These are phyloP conservation scores for Porphyra umbilicalis DNA, from an alignment of 31 red algal species.

Conservation along the genomic window DNA sequence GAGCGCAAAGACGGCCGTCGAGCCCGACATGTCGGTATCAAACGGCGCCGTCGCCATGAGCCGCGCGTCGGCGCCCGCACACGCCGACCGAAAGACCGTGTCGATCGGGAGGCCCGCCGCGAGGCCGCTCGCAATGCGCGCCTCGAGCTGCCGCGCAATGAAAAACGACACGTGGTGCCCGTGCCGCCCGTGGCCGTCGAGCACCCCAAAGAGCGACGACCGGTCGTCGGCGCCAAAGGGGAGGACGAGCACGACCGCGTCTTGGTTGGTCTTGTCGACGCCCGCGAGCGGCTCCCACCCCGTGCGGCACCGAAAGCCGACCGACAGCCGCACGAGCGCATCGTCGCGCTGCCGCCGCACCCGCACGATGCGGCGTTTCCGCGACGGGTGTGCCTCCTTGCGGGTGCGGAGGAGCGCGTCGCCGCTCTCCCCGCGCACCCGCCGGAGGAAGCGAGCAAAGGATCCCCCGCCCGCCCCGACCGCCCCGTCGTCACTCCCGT, in stretches of 20 bases:
- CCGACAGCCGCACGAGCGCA: slow-evolving; percentile 24
- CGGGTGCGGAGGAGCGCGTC: not conserved
- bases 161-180: slow-evolving; percentile 47
- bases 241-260: slow-evolving; percentile 42
- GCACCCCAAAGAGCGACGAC: slow-evolving; percentile 56
- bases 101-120: slow-evolving; percentile 17
- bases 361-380: slow-evolving; percentile 43
- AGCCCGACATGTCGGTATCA: slow-evolving; percentile 54
- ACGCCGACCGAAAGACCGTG: slow-evolving; percentile 11
- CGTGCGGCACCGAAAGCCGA: slow-evolving; percentile 57
- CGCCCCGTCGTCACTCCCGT: not conserved
- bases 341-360: slow-evolving; percentile 36
- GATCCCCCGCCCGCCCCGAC: not conserved
- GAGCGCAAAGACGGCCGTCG: slow-evolving; percentile 43
- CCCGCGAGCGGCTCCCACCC: slow-evolving; percentile 53
- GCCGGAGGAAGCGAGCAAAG: not conserved
- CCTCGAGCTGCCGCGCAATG: slow-evolving; percentile 16
- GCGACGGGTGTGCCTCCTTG: slow-evolving; percentile 30
- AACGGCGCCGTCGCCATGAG: slow-evolving; percentile 10
- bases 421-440: not conserved
- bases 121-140: slow-evolving; percentile 13
- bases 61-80: slow-evolving; percentile 18
- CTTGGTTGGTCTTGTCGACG: slow-evolving; percentile 47
- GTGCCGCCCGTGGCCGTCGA: slow-evolving; percentile 65
- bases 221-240: slow-evolving; percentile 13